A percentile compares a stretch with the other conserved stretches of the same genome.
Conservation (phyloP, 2,329 filamentous ascomycete species). For the Cladophialophora carrionii region DNA sequence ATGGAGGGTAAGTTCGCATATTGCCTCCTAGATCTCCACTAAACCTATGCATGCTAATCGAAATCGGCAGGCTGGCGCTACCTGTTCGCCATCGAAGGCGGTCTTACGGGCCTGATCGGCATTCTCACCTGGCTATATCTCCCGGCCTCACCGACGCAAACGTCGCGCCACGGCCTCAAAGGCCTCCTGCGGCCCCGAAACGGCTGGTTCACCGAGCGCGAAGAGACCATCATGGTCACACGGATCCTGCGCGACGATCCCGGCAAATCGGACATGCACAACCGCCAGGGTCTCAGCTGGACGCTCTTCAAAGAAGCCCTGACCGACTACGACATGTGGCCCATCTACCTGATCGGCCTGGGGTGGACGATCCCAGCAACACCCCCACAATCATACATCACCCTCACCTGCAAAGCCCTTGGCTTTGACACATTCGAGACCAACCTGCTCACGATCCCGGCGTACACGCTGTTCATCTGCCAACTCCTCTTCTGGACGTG, state of each 20-base stretch:
- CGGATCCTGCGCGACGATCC: constrained; percentile 63
- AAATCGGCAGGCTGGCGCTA: constrained; percentile 55
- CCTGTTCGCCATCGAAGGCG: constrained; percentile 39
- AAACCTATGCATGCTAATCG: background rate
- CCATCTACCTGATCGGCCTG: constrained; percentile 59
- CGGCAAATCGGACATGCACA: constrained; percentile 63
- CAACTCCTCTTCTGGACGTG: constrained; percentile 60
- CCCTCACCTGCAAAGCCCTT: constrained; percentile 60
- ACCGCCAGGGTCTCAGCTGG: constrained; percentile 59
- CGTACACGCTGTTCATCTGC: constrained; percentile 60
- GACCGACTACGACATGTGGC: constrained; percentile 65
- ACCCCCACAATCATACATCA: constrained; percentile 59
- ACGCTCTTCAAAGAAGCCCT: constrained; percentile 62
- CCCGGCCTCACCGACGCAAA: constrained; percentile 67
- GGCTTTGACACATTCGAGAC: constrained; percentile 64
- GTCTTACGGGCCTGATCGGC: constrained; percentile 59
- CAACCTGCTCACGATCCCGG: constrained; percentile 66
- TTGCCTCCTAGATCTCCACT: background rate
- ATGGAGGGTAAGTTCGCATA: background rate
- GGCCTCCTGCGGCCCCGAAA: constrained; percentile 44
- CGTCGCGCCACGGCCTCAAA: constrained; percentile 60
- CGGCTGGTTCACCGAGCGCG: constrained; percentile 64
- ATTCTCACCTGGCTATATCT: constrained; percentile 63
- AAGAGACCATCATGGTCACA: constrained; percentile 65
- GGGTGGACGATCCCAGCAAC: constrained; percentile 59